These are phyloP conservation scores for Flaveria ramosissima DNA, from an alignment of 129 eudicot species.

Conservation along the genomic window DNA sequence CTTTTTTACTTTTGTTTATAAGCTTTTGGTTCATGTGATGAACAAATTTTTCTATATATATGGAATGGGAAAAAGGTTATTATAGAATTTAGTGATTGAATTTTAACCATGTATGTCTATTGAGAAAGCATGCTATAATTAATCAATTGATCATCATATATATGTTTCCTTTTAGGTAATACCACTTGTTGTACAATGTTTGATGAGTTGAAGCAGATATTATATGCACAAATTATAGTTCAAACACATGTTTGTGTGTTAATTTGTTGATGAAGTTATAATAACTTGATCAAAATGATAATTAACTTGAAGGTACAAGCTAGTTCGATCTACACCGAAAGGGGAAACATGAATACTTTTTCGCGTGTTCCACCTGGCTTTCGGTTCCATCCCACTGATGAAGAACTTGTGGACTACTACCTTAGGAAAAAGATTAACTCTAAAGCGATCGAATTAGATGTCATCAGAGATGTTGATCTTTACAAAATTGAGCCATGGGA, in stretches of 20 bases:
- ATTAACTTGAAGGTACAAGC: slow-evolving; percentile 33
- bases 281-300: slow-evolving; percentile 29
- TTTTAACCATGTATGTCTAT: background rate
- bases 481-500: slow-evolving; percentile 98
- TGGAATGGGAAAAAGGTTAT: background rate
- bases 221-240: background rate
- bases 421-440: slow-evolving; percentile 70
- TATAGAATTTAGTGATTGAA: background rate
- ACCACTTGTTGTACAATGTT: background rate
- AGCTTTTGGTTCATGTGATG: background rate
- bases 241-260: background rate
- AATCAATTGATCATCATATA: background rate
- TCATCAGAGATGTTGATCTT: slow-evolving; percentile 85
- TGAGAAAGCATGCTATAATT: background rate
- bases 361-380: slow-evolving; percentile 90
- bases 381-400: slow-evolving; percentile 96
- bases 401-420: slow-evolving; percentile 91
- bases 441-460: slow-evolving; percentile 70
- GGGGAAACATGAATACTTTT: slow-evolving; percentile 55
- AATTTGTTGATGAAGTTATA: background rate
- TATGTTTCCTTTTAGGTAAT: background rate
- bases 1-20: background rate
- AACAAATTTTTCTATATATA: background rate
- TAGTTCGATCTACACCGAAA: background rate
- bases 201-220: background rate